Conservation (phyloP, 2,329 filamentous ascomycete species). For the Sclerotinia sclerotiorum region DNA sequence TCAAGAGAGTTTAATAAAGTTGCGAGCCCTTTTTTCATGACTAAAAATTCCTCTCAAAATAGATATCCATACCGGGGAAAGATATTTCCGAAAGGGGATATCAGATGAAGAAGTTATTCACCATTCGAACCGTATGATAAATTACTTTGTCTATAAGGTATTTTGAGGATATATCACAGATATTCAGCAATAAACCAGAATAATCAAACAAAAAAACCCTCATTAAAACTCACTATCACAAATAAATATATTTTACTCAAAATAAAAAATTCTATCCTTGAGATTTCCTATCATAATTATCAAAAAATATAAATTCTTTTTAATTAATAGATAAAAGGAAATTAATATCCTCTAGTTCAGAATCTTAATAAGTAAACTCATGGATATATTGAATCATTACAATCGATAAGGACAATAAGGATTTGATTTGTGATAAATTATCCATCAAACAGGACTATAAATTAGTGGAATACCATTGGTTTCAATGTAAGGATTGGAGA, state of each 20-base stretch:
- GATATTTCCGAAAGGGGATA: neutral
- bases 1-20: neutral
- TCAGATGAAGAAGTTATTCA: constrained; percentile 7
- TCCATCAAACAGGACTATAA: too few relatives aligned
- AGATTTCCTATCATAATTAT: neutral
- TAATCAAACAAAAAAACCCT: neutral
- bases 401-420: neutral
- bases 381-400: neutral
- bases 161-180: neutral
- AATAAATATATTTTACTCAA: neutral
- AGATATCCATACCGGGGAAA: neutral
- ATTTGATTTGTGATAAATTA: neutral
- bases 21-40: neutral
- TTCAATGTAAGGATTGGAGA: too few relatives aligned
- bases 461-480: too few relatives aligned
- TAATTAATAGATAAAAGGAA: neutral
- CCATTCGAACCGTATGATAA: neutral
- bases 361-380: accelerated
- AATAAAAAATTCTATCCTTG: neutral
- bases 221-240: neutral
- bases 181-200: neutral
- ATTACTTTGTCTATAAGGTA: neutral
- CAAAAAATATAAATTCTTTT: neutral
- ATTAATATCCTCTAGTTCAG: neutral
- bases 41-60: neutral